These are phyloP conservation scores for Combretum micranthum DNA, from an alignment of 345 rosid genomes.

Conservation along the genomic window DNA sequence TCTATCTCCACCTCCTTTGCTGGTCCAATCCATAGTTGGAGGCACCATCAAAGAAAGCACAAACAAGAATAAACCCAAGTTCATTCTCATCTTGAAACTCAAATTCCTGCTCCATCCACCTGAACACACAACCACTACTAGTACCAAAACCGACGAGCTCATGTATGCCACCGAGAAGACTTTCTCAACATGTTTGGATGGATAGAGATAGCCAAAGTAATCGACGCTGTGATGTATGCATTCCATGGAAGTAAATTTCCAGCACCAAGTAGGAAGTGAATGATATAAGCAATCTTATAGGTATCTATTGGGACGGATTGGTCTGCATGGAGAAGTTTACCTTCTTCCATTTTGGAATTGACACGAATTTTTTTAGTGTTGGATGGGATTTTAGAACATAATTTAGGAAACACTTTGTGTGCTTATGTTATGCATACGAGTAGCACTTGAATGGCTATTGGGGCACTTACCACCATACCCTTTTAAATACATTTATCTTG, in stretches of 20 bases:
- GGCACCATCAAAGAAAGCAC: conserved; percentile 62
- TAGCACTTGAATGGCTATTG: too few relatives aligned
- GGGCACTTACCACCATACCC: too few relatives aligned
- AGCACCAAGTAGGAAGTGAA: conserved; percentile 88
- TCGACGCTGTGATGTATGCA: conserved; percentile 86
- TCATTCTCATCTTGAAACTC: conserved; percentile 58
- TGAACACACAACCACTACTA: conserved; percentile 43
- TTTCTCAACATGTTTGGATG: conserved; percentile 62
- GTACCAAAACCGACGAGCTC: conserved; percentile 65
- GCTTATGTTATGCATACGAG: too few relatives aligned
- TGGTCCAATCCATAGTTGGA: conserved; percentile 58
- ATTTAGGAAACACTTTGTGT: too few relatives aligned
- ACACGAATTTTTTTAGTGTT: neutral
- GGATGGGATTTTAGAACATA: too few relatives aligned
- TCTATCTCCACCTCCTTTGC: conserved; percentile 18
- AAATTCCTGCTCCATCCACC: conserved; percentile 54
- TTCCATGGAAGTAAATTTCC: conserved; percentile 98
- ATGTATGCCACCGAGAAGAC: conserved; percentile 90
- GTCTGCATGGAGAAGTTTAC: conserved; percentile 22
- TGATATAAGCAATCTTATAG: conserved; percentile 60
- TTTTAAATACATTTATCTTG: too few relatives aligned
- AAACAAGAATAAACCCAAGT: conserved; percentile 72
- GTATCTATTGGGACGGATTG: conserved; percentile 49
- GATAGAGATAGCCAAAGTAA: conserved; percentile 69
- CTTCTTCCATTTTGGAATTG: conserved; percentile 33